A percentile compares a stretch with the other conserved stretches of the same genome.
These are phyloP conservation scores for Globisporangium iwayamae DNA, from an alignment of 352 stramenopile species.

Conservation along the genomic window DNA sequence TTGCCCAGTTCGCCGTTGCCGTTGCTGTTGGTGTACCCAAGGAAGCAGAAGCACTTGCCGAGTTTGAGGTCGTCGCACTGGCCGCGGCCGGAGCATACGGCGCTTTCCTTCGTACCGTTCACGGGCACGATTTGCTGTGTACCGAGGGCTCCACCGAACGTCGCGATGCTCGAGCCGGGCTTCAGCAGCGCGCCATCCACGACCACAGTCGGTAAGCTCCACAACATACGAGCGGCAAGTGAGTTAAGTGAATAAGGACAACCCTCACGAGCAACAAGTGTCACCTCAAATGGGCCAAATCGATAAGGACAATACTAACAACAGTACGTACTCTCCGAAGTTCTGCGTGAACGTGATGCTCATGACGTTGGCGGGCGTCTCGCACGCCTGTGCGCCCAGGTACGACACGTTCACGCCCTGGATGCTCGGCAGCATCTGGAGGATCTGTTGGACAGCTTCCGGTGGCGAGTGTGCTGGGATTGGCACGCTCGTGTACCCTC, in stretches of 20 bases:
- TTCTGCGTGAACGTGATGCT: constrained; percentile 76
- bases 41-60: constrained; percentile 57
- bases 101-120: constrained; percentile 64
- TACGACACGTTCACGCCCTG: constrained; percentile 52
- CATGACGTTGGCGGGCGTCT: constrained; percentile 59
- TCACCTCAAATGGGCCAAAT: background rate
- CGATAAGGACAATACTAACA: background rate
- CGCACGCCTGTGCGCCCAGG: constrained; percentile 54
- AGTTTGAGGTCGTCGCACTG: constrained; percentile 54
- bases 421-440: constrained; percentile 49
- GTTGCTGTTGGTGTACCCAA: constrained; percentile 66
- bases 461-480: constrained; percentile 48
- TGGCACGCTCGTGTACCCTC: constrained; percentile 53
- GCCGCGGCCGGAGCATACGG: constrained; percentile 63
- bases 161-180: constrained; percentile 28
- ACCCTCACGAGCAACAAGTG: background rate
- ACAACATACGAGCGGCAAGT: constrained; percentile 7
- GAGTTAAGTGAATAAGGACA: background rate
- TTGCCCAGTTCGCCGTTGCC: constrained; percentile 47
- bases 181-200: constrained; percentile 32
- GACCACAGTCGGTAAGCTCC: constrained; percentile 57
- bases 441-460: constrained; percentile 24
- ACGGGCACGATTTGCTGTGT: constrained; percentile 35
- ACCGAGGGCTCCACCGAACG: constrained; percentile 19
- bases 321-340: constrained; percentile 63